These are phyloP conservation scores for Psidium friedrichsthalianum DNA, from an alignment of 345 rosid genomes.

Conservation along the genomic window DNA sequence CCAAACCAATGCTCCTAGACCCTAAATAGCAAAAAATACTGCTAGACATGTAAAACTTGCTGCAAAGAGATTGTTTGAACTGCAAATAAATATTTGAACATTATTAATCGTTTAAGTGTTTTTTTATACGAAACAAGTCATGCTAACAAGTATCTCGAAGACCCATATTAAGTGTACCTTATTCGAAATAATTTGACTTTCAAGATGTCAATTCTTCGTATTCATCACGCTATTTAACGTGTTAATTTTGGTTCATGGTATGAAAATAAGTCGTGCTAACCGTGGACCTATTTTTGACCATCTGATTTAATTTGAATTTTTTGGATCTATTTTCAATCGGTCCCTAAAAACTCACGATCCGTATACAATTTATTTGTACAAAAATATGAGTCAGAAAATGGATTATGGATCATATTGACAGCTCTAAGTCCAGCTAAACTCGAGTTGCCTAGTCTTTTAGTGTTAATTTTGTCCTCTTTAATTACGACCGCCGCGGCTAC, in stretches of 20 bases:
- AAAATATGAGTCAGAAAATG: too few relatives aligned
- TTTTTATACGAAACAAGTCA: neutral
- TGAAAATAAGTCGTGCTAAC: too few relatives aligned
- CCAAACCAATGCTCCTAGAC: neutral
- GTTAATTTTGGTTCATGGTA: neutral
- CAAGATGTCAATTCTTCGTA: neutral
- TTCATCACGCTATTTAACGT: neutral
- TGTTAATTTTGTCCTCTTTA: neutral
- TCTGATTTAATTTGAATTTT: too few relatives aligned
- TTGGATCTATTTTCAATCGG: too few relatives aligned
- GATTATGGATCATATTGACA: too few relatives aligned
- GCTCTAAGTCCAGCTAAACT: too few relatives aligned
- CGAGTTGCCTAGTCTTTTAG: neutral
- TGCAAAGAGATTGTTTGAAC: neutral
- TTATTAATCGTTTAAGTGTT: neutral
- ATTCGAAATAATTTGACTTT: neutral
- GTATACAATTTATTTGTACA: too few relatives aligned
- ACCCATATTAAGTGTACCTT: neutral
- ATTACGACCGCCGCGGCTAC: neutral
- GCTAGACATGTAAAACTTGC: neutral
- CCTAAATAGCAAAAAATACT: too few relatives aligned
- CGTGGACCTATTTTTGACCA: too few relatives aligned
- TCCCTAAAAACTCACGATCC: too few relatives aligned
- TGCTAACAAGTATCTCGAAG: neutral
- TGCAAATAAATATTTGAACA: neutral